A percentile compares a stretch with the other conserved stretches of the same genome.
phyloP scores from a whole-genome alignment of 208 protist genomes.

The Porcisia hertigi region DNA sequence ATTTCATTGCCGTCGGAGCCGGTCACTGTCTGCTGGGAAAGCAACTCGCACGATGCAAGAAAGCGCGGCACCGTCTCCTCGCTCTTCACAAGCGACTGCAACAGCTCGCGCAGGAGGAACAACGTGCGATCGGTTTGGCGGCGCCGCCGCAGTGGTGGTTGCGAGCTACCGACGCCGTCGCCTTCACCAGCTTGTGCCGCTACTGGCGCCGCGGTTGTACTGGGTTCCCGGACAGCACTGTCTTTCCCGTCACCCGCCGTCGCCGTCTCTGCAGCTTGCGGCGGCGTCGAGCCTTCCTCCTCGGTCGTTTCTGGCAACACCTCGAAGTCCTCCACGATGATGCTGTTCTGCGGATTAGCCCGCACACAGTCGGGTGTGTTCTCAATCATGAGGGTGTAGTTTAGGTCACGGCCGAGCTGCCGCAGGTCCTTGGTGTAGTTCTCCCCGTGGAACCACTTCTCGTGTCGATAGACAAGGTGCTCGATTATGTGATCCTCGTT shows the following conservation, averaged over 20 bases:
- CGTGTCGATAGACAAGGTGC: slow-evolving; percentile 82
- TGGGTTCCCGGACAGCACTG: background rate
- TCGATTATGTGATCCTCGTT: slow-evolving; percentile 84
- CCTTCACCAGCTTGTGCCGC: background rate
- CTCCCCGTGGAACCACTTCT: slow-evolving; percentile 73
- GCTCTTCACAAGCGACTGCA: slow-evolving; percentile 60
- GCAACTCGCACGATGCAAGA: slow-evolving; percentile 67
- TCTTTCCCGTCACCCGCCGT: background rate
- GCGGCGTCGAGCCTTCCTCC: slow-evolving; percentile 20
- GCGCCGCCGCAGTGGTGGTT: slow-evolving; percentile 28
- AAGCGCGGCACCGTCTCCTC: slow-evolving; percentile 80
- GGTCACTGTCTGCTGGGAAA: slow-evolving; percentile 52
- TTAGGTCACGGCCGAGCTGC: slow-evolving; percentile 69
- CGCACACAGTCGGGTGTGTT: slow-evolving; percentile 89
- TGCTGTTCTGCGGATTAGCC: slow-evolving; percentile 79
- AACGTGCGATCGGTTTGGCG: slow-evolving; percentile 71
- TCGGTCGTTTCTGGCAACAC: slow-evolving; percentile 40
- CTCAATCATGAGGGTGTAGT: slow-evolving; percentile 87
- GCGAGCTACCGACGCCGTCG: background rate
- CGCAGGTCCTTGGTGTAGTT: slow-evolving; percentile 89
- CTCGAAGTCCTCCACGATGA: slow-evolving; percentile 88
- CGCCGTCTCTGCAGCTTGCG: background rate
- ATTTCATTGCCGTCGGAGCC: slow-evolving; percentile 69
- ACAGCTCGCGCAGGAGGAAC: slow-evolving; percentile 73
- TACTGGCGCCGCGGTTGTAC: background rate